phyloP scores from a whole-genome alignment of 164 flowering plant species.

The Magnolia kwangsiensis region DNA sequence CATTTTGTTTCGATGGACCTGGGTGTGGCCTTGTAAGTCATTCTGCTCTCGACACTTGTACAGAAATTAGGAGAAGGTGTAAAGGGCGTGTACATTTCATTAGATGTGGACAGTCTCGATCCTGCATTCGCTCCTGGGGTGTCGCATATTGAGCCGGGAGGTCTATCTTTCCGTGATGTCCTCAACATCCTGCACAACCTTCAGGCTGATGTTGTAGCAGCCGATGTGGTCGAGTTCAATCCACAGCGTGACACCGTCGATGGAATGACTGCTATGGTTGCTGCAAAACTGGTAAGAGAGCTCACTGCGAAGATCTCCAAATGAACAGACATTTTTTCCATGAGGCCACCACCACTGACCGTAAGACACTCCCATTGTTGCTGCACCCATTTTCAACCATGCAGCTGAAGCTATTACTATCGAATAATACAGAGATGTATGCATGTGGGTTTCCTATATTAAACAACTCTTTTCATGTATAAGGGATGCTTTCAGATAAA shows the following conservation, averaged over 20 bases:
- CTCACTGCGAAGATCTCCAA: slow-evolving; percentile 83
- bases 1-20: background rate
- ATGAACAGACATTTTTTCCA: slow-evolving; percentile 17
- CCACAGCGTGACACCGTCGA: slow-evolving; percentile 99
- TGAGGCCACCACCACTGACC: background rate
- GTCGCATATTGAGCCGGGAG: slow-evolving; percentile 98
- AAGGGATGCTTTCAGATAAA: no score
- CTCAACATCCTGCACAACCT: slow-evolving; percentile 93
- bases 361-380: background rate
- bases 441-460: no score
- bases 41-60: background rate
- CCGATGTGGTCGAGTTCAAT: slow-evolving; percentile 95
- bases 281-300: slow-evolving; percentile 95
- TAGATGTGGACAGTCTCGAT: slow-evolving; percentile 91
- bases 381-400: background rate
- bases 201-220: slow-evolving; percentile 84
- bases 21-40: background rate
- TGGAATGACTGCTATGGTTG: slow-evolving; percentile 99
- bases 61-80: slow-evolving; percentile 98
- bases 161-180: slow-evolving; percentile 93
- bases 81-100: slow-evolving; percentile 87
- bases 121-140: slow-evolving; percentile 99
- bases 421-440: no score
- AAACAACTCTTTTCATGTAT: no score
- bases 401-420: background rate